Evolutionary conservation across 2,329 filamentous ascomycete species (phyloP).

Genomic region (Plectosphaerella sp.): DNA sequence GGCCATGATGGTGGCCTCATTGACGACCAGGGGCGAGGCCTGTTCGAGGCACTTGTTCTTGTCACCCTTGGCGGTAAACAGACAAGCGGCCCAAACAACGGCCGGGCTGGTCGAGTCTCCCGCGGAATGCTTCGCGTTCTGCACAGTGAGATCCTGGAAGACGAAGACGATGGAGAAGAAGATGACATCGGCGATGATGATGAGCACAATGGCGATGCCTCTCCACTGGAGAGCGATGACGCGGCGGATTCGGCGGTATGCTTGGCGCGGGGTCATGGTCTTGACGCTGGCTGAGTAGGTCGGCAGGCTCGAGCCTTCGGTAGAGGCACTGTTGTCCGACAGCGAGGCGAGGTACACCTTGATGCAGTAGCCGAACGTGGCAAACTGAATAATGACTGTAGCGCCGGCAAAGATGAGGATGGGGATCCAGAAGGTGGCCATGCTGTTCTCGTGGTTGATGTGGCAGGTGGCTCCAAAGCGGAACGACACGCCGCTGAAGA

Average conservation of each 20-base stretch:
- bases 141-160: constrained; percentile 71
- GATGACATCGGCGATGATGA: constrained; percentile 87
- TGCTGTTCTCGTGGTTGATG: constrained; percentile 83
- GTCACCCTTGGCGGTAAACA: constrained; percentile 53
- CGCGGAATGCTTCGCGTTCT: constrained; percentile 43
- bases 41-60: constrained; percentile 62
- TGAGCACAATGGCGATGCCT: constrained; percentile 81
- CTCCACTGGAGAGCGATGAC: constrained; percentile 93
- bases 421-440: constrained; percentile 87
- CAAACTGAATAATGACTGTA: constrained; percentile 75
- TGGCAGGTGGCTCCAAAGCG: constrained; percentile 90
- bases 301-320: constrained; percentile 67
- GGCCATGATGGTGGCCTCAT: constrained; percentile 71
- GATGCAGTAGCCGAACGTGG: constrained; percentile 88
- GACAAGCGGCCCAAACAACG: constrained; percentile 65
- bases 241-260: constrained; percentile 79
- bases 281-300: constrained; percentile 72
- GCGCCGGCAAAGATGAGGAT: constrained; percentile 72
- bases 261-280: constrained; percentile 76
- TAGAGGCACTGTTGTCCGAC: constrained; percentile 65
- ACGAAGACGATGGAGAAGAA: constrained; percentile 93
- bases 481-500: constrained; percentile 88
- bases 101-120: constrained; percentile 10
- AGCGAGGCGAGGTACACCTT: constrained; percentile 89
- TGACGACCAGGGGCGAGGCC: constrained; percentile 61